Evolutionary conservation across 2,329 filamentous ascomycete genomes (phyloP).

Genomic region (Pochonia chlamydosporia): DNA sequence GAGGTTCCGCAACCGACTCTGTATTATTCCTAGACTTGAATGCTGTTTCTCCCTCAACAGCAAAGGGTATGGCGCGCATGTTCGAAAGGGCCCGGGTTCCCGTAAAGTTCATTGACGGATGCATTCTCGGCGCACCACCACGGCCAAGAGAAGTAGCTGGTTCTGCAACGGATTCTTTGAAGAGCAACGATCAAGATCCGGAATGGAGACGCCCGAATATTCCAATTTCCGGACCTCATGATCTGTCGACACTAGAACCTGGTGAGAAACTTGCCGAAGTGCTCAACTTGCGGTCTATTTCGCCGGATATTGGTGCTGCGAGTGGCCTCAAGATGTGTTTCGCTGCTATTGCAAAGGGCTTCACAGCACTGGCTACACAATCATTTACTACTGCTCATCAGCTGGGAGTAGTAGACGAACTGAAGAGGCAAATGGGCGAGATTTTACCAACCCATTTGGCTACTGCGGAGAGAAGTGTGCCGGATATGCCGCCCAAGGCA

Average conservation of each 20-base stretch:
- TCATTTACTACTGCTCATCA: constrained; percentile 62
- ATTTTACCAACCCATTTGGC: constrained; percentile 41
- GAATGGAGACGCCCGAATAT: constrained; percentile 37
- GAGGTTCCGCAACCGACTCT: constrained; percentile 27
- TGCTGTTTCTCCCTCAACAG: constrained; percentile 54
- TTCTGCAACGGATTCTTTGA: constrained; percentile 10
- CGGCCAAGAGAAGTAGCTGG: constrained; percentile 21
- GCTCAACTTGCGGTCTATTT: constrained; percentile 45
- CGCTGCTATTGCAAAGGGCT: constrained; percentile 55
- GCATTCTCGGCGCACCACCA: constrained; percentile 52
- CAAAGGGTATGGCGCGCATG: constrained; percentile 34
- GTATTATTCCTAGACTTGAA: constrained; percentile 63
- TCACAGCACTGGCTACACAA: constrained; percentile 64
- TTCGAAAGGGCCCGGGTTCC: constrained; percentile 33
- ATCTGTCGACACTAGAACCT: constrained; percentile 31
- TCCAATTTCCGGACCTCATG: constrained; percentile 43
- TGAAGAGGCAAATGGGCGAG: constrained; percentile 49
- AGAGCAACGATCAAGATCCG: constrained; percentile 10
- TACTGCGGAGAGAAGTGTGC: constrained; percentile 44
- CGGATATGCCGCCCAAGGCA: constrained; percentile 64
- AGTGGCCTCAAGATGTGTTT: constrained; percentile 63
- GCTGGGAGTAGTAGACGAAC: constrained; percentile 55
- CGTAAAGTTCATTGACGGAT: constrained; percentile 50
- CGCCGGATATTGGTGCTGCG: constrained; percentile 44
- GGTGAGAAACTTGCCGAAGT: constrained; percentile 34